Evolutionary conservation across 2,329 filamentous ascomycete genomes (phyloP), one percentile per base, ranked within the genome.

Genomic region (Hypoxylon sp.): DNA sequence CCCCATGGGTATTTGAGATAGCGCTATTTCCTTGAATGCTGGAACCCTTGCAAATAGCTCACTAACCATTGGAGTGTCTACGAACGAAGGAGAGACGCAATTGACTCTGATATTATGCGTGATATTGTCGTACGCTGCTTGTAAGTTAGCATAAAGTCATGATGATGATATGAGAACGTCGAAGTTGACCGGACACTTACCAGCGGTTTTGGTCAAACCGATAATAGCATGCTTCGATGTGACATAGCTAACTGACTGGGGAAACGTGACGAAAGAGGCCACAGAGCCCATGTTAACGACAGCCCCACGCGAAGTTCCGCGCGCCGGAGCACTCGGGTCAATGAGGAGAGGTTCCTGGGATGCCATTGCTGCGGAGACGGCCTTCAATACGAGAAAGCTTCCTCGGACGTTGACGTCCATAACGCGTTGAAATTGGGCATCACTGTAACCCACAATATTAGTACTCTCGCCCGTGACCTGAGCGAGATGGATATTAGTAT

Each of bases 31-130:
- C 39, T 21, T 21, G 39, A 44, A 11, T 11, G 39, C 3, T 44
- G 39, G 39, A 21, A 21, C 17, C 17, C 7, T 44, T n/a, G 39
- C 10, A 21, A 44, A 10, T 21, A 44, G 8, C 6, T 44, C 17
- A 11, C 21, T 5, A 21, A 44, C 3, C 57, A 73, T 64, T 1
- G 57, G 61, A 1, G 70, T 71, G 13, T 72, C 70, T 15, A 70
- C 58, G 60, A 58, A 72, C 4, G 70, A 60, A 5, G 70, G 72
- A 19, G 54, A 72, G 2, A 73, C n/a, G 15, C 68, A 70, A 44
- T 73, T 73, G 15, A 72, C 70, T 0, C 72, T 51, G 21, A 74
- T 74, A 3, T 37, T 17, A n/a, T 69, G 39, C 2, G 21, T 21
- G 1, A 52, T 19, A 21, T 67, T 72, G 46, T 70, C 69, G 7